phyloP scores from a whole-genome alignment of 1,139 yeast genomes.

The Arxiozyma heterogenica region DNA sequence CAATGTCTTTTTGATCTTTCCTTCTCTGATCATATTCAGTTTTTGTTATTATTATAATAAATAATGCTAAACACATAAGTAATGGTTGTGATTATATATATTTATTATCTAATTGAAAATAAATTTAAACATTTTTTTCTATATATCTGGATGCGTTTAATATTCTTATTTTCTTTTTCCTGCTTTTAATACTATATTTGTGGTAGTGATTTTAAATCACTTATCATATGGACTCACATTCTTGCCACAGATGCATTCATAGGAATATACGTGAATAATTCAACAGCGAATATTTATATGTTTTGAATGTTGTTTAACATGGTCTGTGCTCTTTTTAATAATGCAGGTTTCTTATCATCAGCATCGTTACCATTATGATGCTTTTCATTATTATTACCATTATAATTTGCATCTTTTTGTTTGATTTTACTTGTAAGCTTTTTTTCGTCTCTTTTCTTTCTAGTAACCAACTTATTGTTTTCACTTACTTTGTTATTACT shows the following conservation, averaged over 20 bases:
- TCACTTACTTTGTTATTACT: too few relatives aligned
- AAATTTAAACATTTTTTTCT: too few relatives aligned
- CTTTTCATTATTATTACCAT: background rate
- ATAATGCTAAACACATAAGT: background rate
- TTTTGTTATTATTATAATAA: background rate
- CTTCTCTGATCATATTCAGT: background rate
- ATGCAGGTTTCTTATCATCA: constrained; percentile 1
- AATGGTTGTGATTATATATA: background rate
- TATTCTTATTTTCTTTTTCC: too few relatives aligned
- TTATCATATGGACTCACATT: background rate
- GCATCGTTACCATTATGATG: background rate
- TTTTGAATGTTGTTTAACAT: constrained; percentile 21
- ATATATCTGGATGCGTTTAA: too few relatives aligned
- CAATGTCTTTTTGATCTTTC: too few relatives aligned
- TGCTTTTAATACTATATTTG: background rate
- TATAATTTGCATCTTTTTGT: background rate
- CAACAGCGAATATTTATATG: constrained; percentile 7
- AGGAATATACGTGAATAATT: too few relatives aligned
- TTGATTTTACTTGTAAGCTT: background rate
- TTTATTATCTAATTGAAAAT: background rate
- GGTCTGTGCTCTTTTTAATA: constrained; percentile 20
- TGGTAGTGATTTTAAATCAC: background rate
- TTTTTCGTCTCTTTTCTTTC: constrained; percentile 1
- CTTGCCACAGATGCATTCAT: too few relatives aligned
- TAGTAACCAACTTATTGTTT: background rate